phyloP scores from a whole-genome alignment of 306 rosid species.

The Ziziphus jujuba region DNA sequence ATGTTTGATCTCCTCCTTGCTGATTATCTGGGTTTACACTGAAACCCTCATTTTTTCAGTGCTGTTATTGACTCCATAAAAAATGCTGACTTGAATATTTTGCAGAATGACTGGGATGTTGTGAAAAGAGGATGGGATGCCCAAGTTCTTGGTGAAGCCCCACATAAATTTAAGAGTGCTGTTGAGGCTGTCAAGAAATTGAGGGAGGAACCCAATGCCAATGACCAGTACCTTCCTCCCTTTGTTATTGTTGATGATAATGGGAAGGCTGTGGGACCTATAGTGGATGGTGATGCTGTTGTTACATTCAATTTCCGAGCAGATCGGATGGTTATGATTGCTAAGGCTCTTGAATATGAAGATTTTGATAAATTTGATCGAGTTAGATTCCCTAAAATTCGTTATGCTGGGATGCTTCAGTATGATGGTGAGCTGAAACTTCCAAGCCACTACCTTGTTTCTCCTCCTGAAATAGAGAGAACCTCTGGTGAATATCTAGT shows the following conservation, averaged over 20 bases:
- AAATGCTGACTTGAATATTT: background rate
- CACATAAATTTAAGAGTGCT: slow-evolving; percentile 66
- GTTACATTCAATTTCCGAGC: slow-evolving; percentile 95
- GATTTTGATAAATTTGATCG: slow-evolving; percentile 89
- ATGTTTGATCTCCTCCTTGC: no score
- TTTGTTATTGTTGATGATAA: slow-evolving; percentile 83
- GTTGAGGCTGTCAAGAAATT: slow-evolving; percentile 83
- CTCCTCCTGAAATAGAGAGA: slow-evolving; percentile 95
- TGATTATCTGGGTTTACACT: no score
- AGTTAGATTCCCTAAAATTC: slow-evolving; percentile 84
- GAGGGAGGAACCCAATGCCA: slow-evolving; percentile 67
- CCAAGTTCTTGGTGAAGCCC: slow-evolving; percentile 99
- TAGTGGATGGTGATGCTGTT: slow-evolving; percentile 97
- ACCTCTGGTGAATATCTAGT: slow-evolving; percentile 98
- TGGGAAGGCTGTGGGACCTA: slow-evolving; percentile 90
- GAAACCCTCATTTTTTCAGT: no score
- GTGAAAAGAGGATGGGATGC: slow-evolving; percentile 99
- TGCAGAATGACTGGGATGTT: slow-evolving; percentile 95
- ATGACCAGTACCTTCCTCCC: slow-evolving; percentile 92
- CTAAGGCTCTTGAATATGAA: slow-evolving; percentile 89
- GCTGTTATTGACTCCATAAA: background rate
- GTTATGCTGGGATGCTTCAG: slow-evolving; percentile 95
- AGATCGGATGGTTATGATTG: slow-evolving; percentile 95
- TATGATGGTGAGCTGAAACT: slow-evolving; percentile 98
- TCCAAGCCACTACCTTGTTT: slow-evolving; percentile 85